Evolutionary conservation across 345 rosid genomes (phyloP), one percentile per base, ranked within the genome.

Genomic region (Ceriops tagal): DNA sequence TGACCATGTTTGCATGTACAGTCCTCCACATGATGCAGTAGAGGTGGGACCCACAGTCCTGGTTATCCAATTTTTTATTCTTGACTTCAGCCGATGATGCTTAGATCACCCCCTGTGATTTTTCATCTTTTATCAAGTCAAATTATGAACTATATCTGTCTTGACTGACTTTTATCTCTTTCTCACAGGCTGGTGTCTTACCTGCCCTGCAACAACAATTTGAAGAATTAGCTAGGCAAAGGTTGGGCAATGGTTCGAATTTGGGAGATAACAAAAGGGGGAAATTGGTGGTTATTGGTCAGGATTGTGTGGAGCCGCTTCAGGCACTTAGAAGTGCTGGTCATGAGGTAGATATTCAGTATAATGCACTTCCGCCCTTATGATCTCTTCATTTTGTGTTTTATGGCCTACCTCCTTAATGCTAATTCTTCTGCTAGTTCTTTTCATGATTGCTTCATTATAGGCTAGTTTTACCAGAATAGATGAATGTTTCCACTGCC

Each of bases 291-390:
- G 88, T 95, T 71, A 86, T 92, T 67, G 89, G 92, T 77, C 98
- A 88, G 80, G 88, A 87, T 77, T 85, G 89, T 67, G 68, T 92
- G 39, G 99, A 95, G 81, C 99, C 99, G n/a, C 96, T 95, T 55
- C 83, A 88, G 86, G 97, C 98, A 34, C 96, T 92, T 63, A 89
- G 91, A 59, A 82, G 63, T 72, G 85, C 80, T 72, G 84, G 88
- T 61, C 84, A 74, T 39, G 93, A 92, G 96, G 98, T 88, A 83
- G 62, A 61, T 28, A 46, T 63, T 35, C 39, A 27, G 20, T 53
- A 18, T 5, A 21, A 26, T 52, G 11, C 31, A 20, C 24, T 2
- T 32, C 13, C n/a, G 19, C 28, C 10, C 37, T 66, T n/a, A 34
- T 64, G 5, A 8, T 22, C 22, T 21, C 26, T 53, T 5, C 5